A percentile compares a stretch with the other conserved stretches of the same genome.
Evolutionary conservation across 345 rosid species (phyloP).

Genomic region (Eucalyptus tenuipes): DNA sequence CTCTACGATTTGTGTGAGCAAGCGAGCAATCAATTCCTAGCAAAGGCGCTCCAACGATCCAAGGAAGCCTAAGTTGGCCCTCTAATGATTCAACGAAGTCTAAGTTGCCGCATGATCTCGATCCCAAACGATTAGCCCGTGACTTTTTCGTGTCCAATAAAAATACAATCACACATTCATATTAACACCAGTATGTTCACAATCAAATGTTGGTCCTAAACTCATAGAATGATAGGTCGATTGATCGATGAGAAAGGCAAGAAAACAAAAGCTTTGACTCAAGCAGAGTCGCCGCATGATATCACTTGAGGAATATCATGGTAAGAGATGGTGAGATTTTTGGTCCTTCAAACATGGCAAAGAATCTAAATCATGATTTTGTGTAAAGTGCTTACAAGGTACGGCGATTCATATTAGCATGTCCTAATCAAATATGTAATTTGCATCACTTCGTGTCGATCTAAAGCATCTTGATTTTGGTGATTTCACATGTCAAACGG

Average conservation of each 20-base stretch:
- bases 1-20: too few species aligned
- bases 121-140: too few species aligned
- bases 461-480: not conserved
- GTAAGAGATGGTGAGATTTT: not conserved
- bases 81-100: too few species aligned
- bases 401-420: not conserved
- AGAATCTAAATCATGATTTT: not conserved
- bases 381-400: not conserved
- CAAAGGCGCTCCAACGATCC: too few species aligned
- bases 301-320: not conserved
- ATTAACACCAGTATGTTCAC: too few species aligned
- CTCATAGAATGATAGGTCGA: too few species aligned
- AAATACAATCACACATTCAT: too few species aligned
- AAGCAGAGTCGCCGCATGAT: not conserved
- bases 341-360: not conserved
- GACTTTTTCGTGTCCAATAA: too few species aligned
- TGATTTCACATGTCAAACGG: not conserved
- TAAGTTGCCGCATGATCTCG: accelerated
- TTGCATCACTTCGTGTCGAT: not conserved
- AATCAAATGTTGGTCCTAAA: too few species aligned
- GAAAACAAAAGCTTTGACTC: not conserved
- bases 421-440: not conserved
- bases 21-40: too few species aligned
- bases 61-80: too few species aligned
- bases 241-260: too few species aligned